Base-by-base conservation (phyloP, 2,329 filamentous ascomycete genomes). In the Beauveria medogensis region DNA sequence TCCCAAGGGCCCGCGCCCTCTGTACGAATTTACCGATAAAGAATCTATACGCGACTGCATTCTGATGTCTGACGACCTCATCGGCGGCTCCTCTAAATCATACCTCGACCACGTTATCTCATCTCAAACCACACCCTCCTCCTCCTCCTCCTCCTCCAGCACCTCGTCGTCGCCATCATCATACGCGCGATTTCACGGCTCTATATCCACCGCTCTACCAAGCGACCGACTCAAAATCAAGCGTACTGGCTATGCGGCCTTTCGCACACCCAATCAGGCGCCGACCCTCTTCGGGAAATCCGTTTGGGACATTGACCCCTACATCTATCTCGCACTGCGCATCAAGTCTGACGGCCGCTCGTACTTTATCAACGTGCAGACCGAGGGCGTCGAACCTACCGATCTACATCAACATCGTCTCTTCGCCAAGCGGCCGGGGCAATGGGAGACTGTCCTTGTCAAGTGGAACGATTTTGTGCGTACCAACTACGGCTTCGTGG, bases 351-450 rank as follows among this genome's bases (percentile, higher is more conserved):
- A 97, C 71, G 92, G 92, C 18, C 82, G 94, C 62, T 89, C 90
- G 68, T 99, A 97, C 77, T 91, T 96, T 62, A 85, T 99, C 69
- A 99, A 99, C 74, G 78, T 99, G 18, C 94, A 97, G 78, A 96
- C 92, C 3, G 93, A 99, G 71, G 90, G 90, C 1, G 87, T 99
- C 60, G 90, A 96, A 53, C 90, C 91, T 12, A 93, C 92, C n/a
- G 94, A 99, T 72, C 80, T 99, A 64, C 94, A 97, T 73, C 94
- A 99, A 73, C 94, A 99, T 74, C 82, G 94, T 55, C 76, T 99
- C 5, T 96, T 91, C 67, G 82, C 88, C 9, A 88, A 87, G 69
- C 83, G 84, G 9, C 87, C 90, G 0, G 92, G 92, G 1, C 82
- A 92, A 68, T 99, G 94, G 94, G 93, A 99, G 80, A 97, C 94